Conservation (phyloP, 2,329 filamentous ascomycete species). For the Biscogniauxia marginata region DNA sequence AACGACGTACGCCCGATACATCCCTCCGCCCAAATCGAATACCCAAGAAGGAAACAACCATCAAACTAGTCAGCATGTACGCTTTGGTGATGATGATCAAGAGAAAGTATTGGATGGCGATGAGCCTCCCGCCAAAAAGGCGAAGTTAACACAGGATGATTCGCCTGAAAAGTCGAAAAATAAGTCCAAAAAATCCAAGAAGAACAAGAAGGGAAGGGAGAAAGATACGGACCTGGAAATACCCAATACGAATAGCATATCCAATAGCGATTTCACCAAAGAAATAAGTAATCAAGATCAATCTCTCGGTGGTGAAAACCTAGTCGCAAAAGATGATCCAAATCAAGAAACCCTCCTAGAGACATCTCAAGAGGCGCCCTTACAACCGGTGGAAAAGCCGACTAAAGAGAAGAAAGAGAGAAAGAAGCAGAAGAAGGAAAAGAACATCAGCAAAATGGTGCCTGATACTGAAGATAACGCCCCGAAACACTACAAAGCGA, state of each 20-base stretch:
- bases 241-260: neutral
- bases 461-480: slow-evolving; percentile 18
- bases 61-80: slow-evolving; percentile 18
- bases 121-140: slow-evolving; percentile 37
- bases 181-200: slow-evolving; percentile 33
- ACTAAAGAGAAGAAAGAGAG: slow-evolving; percentile 27
- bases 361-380: no score
- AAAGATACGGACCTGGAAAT: slow-evolving; percentile 16
- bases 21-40: slow-evolving; percentile 34
- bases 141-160: slow-evolving; percentile 32
- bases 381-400: slow-evolving; percentile 13
- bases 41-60: slow-evolving; percentile 6
- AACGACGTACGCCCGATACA: slow-evolving; percentile 36
- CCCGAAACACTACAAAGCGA: slow-evolving; percentile 43
- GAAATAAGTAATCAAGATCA: neutral
- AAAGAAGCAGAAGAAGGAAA: slow-evolving; percentile 20
- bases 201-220: slow-evolving; percentile 38
- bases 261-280: slow-evolving; percentile 18
- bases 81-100: slow-evolving; percentile 18
- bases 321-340: slow-evolving; percentile 16
- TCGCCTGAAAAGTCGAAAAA: slow-evolving; percentile 27
- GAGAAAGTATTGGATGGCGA: slow-evolving; percentile 10
- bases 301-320: neutral
- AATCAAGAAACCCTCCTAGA: slow-evolving; percentile 10
- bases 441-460: slow-evolving; percentile 8